Evolutionary conservation across 2,329 filamentous ascomycete genomes (phyloP).

Genomic region (Trichoderma cornu-damae): DNA sequence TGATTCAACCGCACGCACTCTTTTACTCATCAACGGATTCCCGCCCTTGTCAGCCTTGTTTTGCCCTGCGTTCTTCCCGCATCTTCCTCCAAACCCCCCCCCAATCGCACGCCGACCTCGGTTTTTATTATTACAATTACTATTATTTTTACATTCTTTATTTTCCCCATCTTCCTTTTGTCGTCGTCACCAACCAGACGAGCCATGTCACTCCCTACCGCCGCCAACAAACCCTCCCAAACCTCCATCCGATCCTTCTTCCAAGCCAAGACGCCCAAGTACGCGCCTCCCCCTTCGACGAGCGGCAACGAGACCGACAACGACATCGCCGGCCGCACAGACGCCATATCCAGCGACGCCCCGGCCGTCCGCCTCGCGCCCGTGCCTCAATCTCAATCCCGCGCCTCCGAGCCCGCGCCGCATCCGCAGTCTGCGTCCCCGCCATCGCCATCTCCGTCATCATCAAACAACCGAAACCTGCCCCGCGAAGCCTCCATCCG

Average conservation of each 20-base stretch:
- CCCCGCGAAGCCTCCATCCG: constrained; percentile 50
- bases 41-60: no score
- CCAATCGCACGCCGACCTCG: background rate
- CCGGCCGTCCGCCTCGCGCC: constrained; percentile 5
- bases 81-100: no score
- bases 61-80: no score
- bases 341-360: constrained; percentile 27
- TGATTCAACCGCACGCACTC: no score
- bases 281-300: constrained; percentile 33
- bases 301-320: constrained; percentile 21
- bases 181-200: background rate
- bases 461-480: constrained; percentile 34
- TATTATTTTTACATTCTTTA: no score
- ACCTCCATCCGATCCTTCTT: constrained; percentile 62
- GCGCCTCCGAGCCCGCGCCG: constrained; percentile 14
- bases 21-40: no score
- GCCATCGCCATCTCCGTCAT: constrained; percentile 24
- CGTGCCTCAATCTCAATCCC: constrained; percentile 13
- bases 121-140: no score
- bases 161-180: background rate
- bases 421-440: background rate
- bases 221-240: constrained; percentile 39
- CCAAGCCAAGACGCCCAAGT: constrained; percentile 40
- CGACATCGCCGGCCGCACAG: constrained; percentile 27
- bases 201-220: constrained; percentile 39